Conservation (phyloP, 805 yeast species). For the Wickerhamomyces sydowiorum region DNA sequence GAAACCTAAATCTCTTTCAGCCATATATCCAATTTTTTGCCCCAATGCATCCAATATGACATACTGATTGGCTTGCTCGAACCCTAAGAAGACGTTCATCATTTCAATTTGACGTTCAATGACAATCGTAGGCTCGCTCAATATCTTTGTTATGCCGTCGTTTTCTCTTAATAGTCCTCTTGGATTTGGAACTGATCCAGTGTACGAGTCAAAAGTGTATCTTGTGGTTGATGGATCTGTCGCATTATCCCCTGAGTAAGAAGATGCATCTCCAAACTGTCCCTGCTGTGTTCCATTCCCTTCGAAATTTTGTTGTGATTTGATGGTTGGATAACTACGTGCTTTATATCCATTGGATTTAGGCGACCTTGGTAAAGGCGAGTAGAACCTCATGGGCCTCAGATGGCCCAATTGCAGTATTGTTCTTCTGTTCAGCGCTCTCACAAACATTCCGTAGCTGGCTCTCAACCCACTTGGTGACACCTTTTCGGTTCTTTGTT, state of each 20-base stretch:
- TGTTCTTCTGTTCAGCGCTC: neutral
- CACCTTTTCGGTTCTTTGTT: too few relatives aligned
- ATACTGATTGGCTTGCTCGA: constrained; percentile 86
- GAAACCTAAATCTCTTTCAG: constrained; percentile 61
- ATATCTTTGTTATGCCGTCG: constrained; percentile 56
- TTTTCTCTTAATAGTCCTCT: constrained; percentile 46
- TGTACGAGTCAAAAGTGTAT: constrained; percentile 1
- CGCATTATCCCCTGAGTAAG: neutral
- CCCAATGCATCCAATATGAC: constrained; percentile 70
- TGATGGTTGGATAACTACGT: neutral
- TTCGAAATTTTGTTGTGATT: constrained; percentile 4
- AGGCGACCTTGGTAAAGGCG: constrained; percentile 14
- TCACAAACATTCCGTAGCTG: too few relatives aligned
- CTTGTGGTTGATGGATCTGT: neutral
- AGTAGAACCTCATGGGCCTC: constrained; percentile 7
- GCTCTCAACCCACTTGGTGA: too few relatives aligned
- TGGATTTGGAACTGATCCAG: constrained; percentile 28
- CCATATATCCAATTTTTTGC: constrained; percentile 68
- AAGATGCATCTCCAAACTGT: too few relatives aligned
- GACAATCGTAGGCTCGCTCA: constrained; percentile 78
- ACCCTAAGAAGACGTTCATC: constrained; percentile 82
- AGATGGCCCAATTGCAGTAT: neutral
- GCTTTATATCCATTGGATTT: neutral
- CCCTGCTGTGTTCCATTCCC: neutral
- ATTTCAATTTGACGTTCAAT: constrained; percentile 85